Evolutionary conservation across 2,329 filamentous ascomycete genomes (phyloP), one percentile per base, ranked within the genome.

Genomic region (Neonectria coccinea): DNA sequence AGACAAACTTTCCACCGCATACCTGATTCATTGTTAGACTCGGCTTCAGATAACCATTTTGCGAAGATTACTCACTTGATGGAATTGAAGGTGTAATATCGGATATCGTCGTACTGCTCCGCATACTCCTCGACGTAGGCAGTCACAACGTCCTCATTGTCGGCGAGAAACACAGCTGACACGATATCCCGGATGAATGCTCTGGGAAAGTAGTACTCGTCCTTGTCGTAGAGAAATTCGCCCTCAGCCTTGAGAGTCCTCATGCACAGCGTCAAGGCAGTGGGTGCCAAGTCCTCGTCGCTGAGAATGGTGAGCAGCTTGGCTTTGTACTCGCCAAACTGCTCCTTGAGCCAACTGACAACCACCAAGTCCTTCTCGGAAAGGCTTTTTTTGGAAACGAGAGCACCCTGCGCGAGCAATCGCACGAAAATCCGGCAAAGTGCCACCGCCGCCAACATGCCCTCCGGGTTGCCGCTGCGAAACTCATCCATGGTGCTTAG

Each of bases 371-470:
- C 93, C 73, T 92, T 92, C 67, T 94, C 91, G 11, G 88, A 87
- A 59, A 88, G 84, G 25, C 84, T 86, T 72, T 88, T 89, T 72
- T 86, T 88, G 76, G 88, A 87, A 22, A 85, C 83, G 74, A 98
- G 81, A 65, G 85, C 87, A 51, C 94, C 93, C 47, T 89, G 87
- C 1, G 91, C 91, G 67, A 97, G 86, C 63, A 98, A 82, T 65
- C 92, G 88, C 75, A 94, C 88, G 77, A 97, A 97, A 39, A 97
- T 89, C 71, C 94, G 88, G 78, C 94, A 97, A 52, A 97, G 84
- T 2, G 94, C 91, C 20, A 97, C 90, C 0, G 91, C 88, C 0
- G 94, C 92, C 36, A 92, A 81, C 51, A 92, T 82, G 4, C 87
- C 83, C 47, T 90, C 86, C 2, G 82, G 78, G 3, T 85, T 78